Percentiles rank a stretch among this genome's conserved stretches.
Conservation (phyloP, 2,329 filamentous ascomycete genomes). For the Trichoderma endophyticum region DNA sequence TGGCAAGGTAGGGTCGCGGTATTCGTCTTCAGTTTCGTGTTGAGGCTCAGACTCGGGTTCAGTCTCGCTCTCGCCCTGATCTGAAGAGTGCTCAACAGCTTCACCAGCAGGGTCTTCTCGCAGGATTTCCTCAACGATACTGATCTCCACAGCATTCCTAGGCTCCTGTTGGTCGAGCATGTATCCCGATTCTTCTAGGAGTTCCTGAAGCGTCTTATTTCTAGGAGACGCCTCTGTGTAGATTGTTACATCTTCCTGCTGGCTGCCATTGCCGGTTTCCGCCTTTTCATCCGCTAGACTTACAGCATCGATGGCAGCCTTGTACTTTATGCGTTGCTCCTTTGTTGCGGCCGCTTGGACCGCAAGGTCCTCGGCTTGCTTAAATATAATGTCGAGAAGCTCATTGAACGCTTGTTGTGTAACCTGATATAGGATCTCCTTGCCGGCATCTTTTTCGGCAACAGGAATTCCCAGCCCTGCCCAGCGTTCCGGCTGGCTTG, state of each 20-base stretch:
- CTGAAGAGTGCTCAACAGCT: background rate
- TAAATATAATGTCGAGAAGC: constrained; percentile 82
- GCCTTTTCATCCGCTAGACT: constrained; percentile 31
- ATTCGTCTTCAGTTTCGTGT: constrained; percentile 25
- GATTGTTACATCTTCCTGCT: background rate
- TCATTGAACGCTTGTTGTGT: constrained; percentile 91
- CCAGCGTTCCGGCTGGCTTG: constrained; percentile 70
- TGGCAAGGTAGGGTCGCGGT: constrained; percentile 62
- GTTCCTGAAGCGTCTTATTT: constrained; percentile 32
- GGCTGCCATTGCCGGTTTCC: constrained; percentile 11
- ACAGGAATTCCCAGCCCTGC: constrained; percentile 75
- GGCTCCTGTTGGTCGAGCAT: constrained; percentile 34
- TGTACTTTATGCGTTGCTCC: constrained; percentile 56
- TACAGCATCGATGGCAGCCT: constrained; percentile 45
- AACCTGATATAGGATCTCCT: constrained; percentile 86
- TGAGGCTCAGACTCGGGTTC: constrained; percentile 22
- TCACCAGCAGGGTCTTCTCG: constrained; percentile 22
- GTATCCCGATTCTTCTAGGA: constrained; percentile 47
- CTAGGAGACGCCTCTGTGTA: constrained; percentile 20
- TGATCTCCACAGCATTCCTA: constrained; percentile 34
- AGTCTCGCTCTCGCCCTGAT: constrained; percentile 14
- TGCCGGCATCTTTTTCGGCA: constrained; percentile 77
- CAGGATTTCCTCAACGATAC: constrained; percentile 26
- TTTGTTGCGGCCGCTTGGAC: constrained; percentile 64
- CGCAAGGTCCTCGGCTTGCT: constrained; percentile 72